These are phyloP conservation scores for Brachypodium distachyon DNA, from an alignment of 202 grass and related monocot species.

Conservation along the genomic window DNA sequence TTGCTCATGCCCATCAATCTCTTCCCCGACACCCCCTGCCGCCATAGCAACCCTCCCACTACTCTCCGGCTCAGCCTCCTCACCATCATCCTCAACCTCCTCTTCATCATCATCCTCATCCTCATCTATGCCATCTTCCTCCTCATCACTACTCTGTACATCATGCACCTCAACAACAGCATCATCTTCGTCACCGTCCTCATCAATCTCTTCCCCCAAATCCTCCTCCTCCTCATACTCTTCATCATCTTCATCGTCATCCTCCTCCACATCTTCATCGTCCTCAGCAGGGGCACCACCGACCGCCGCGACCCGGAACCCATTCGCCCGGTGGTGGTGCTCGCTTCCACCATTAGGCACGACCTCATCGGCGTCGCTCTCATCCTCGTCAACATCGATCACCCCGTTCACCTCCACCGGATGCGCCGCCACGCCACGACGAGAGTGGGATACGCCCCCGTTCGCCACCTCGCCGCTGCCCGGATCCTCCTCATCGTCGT, in stretches of 20 bases:
- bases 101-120: conserved; percentile 51
- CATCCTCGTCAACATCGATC: conserved; percentile 81
- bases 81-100: conserved; percentile 56
- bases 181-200: conserved; percentile 56
- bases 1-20: conserved; percentile 87
- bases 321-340: conserved; percentile 46
- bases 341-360: conserved; percentile 33
- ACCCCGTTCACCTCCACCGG: conserved; percentile 45
- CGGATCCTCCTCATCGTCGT: conserved; percentile 59
- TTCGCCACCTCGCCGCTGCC: conserved; percentile 85
- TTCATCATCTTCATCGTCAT: conserved; percentile 53
- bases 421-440: neutral
- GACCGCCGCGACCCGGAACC: conserved; percentile 52
- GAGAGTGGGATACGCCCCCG: conserved; percentile 23
- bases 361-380: conserved; percentile 87
- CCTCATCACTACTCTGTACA: conserved; percentile 49
- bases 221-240: conserved; percentile 59
- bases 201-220: conserved; percentile 82
- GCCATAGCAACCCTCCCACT: conserved; percentile 43
- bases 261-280: conserved; percentile 56
- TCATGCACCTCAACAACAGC: conserved; percentile 75
- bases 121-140: conserved; percentile 46
- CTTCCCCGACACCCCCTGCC: conserved; percentile 20
- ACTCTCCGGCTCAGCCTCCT: conserved; percentile 47
- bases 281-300: conserved; percentile 39